Percentiles rank a stretch among this genome's conserved stretches.
Evolutionary conservation across 1,284 basidiomycete genomes (phyloP).

Genomic region (Sanguinoderma infundibulare): DNA sequence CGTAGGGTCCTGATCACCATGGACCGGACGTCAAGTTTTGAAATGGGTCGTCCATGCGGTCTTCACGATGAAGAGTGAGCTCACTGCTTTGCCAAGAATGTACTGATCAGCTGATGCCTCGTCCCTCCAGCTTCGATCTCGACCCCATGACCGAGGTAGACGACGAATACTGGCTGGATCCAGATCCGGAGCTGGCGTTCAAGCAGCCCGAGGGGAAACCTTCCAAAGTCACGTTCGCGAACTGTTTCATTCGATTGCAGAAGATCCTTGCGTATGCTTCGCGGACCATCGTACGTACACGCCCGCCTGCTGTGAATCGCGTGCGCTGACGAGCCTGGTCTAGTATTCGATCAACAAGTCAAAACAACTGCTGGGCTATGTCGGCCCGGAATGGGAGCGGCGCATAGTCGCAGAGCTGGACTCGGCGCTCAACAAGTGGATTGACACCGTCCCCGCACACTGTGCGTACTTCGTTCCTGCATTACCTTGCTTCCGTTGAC

Average conservation of each 20-base stretch:
- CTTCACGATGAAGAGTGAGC: conserved; percentile 72
- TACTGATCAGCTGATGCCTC: conserved; percentile 2
- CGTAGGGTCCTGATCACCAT: conserved; percentile 49
- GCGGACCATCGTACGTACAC: conserved; percentile 56
- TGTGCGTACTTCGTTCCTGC: conserved; percentile 16
- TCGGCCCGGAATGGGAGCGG: conserved; percentile 28
- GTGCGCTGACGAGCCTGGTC: no score
- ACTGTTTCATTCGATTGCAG: conserved; percentile 58
- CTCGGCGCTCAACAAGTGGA: conserved; percentile 30
- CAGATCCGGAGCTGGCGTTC: conserved; percentile 47
- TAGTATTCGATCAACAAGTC: conserved; percentile 31
- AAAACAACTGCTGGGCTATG: conserved; percentile 22
- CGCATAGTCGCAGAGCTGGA: conserved; percentile 30
- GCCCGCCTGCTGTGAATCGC: background rate
- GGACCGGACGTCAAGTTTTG: conserved; percentile 58
- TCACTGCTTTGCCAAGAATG: no score
- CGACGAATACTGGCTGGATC: conserved; percentile 71
- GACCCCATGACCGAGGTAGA: conserved; percentile 71
- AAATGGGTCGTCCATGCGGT: conserved; percentile 66
- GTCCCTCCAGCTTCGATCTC: conserved; percentile 57
- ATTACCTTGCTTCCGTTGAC: background rate
- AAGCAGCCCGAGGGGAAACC: conserved; percentile 57
- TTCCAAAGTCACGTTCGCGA: conserved; percentile 59
- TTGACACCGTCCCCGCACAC: conserved; percentile 27
- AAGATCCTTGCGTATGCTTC: conserved; percentile 68